Evolutionary conservation across 768 basidiomycete species (phyloP), one percentile per base, ranked within the genome.

Genomic region (Baorangia bicolor): DNA sequence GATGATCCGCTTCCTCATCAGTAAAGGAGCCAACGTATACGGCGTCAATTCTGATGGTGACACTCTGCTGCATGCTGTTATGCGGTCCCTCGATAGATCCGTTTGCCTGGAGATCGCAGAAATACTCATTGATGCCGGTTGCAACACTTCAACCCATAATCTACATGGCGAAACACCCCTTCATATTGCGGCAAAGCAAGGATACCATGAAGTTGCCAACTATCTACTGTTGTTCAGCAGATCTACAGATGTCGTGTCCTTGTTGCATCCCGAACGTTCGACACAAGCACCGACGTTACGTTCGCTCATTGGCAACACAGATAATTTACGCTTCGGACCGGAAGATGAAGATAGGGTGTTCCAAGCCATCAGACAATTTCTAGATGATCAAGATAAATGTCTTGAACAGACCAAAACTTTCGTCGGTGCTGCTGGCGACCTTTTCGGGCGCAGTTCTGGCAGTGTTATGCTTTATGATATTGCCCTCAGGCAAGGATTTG

Each of bases 1-100:
- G 23, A 51, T 60, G 46, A 7, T 59, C 21, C 47, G 23, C 7
- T 33, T 60, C 0, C 55, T 62, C 11, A 16, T 53, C n/a, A 9
- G 14, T 4, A 48, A 35, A 13, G 51, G 55, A 9, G 55, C 55
- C 14, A n/a, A 47, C 10, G 20, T 46, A 2, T 34, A 28, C 1
- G 4, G 28, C 12, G 23, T 40, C 14, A 35, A 33, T 3, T 2
- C 27, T 0, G 3, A 34, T 1, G 52, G 52, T 5, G 51, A 61
- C 3, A 20, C 42, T 2, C 5, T 60, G 2, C 20, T 61, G 28
- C 60, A 60, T 1, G 9, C 13, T 5, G 9, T 12, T 30, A 34
- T 38, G 31, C 46, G 28, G 10, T 56, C 47, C 2, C 20, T n/a
- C n/a, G 35, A 56, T 23, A 30, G n/a, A 53, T 53, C 23, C 0